Evolutionary conservation across 768 basidiomycete species (phyloP).

Genomic region (Lepiota brunneoincarnata): DNA sequence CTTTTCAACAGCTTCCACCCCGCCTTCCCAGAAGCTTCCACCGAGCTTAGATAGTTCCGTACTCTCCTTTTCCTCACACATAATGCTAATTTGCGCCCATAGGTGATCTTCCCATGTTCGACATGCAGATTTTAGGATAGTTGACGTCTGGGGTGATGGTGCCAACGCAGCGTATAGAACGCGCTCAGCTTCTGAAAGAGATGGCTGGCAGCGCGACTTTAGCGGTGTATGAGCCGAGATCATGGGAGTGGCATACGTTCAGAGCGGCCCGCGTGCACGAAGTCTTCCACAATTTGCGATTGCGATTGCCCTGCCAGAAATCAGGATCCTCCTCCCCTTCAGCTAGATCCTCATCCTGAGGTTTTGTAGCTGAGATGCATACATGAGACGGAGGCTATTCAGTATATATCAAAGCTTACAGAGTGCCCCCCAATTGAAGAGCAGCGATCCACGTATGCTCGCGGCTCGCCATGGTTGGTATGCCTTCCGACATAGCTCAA

Average conservation of each 20-base stretch:
- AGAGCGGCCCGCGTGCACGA: slow-evolving; percentile 78
- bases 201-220: slow-evolving; percentile 34
- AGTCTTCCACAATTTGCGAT: slow-evolving; percentile 83
- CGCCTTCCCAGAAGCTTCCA: slow-evolving; percentile 81
- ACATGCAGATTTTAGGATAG: slow-evolving; percentile 69
- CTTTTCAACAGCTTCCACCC: slow-evolving; percentile 43
- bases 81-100: slow-evolving; percentile 84
- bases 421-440: slow-evolving; percentile 75
- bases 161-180: slow-evolving; percentile 83
- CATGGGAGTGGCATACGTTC: slow-evolving; percentile 47
- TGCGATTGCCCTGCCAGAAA: slow-evolving; percentile 71
- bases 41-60: slow-evolving; percentile 64
- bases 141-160: slow-evolving; percentile 65
- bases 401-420: slow-evolving; percentile 39
- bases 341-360: slow-evolving; percentile 46
- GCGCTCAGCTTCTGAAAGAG: slow-evolving; percentile 72
- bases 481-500: slow-evolving; percentile 76
- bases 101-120: slow-evolving; percentile 94
- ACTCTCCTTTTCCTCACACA: slow-evolving; percentile 80
- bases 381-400: background rate
- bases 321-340: slow-evolving; percentile 51
- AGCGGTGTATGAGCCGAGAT: background rate
- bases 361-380: slow-evolving; percentile 29
- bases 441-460: slow-evolving; percentile 75
- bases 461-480: slow-evolving; percentile 94